phyloP scores from a whole-genome alignment of 169 alveolate genomes.

The Plasmodium gallinaceum region DNA sequence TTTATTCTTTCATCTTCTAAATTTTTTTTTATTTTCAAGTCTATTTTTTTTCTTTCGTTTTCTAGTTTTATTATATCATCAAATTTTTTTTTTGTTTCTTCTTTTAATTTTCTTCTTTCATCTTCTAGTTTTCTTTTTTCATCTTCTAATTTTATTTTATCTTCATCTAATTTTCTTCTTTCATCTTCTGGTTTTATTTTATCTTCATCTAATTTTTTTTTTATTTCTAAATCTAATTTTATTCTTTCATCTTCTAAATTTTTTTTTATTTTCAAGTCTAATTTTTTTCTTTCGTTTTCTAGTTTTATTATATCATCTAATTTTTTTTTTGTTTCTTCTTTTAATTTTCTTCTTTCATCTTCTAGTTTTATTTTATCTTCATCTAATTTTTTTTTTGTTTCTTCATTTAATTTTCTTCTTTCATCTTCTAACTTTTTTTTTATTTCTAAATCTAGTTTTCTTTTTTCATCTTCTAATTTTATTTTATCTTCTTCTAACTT shows the following conservation, averaged over 20 bases:
- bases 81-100: slow-evolving; percentile 10
- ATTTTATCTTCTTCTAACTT: slow-evolving; percentile 10
- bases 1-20: background rate
- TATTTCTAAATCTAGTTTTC: slow-evolving; percentile 43
- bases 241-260: too few relatives aligned
- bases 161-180: slow-evolving; percentile 1
- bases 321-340: background rate
- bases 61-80: slow-evolving; percentile 10
- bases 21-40: background rate
- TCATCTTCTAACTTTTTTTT: slow-evolving; percentile 26
- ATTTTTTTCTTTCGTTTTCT: too few relatives aligned
- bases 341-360: background rate
- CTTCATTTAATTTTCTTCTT: background rate
- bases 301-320: background rate
- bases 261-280: too few relatives aligned
- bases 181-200: too few relatives aligned
- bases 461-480: slow-evolving; percentile 35
- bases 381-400: slow-evolving; percentile 23
- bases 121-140: slow-evolving; percentile 31
- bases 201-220: too few relatives aligned
- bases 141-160: slow-evolving; percentile 24
- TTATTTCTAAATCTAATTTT: too few relatives aligned
- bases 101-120: background rate
- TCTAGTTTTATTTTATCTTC: slow-evolving; percentile 14
- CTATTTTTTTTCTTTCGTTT: background rate